Percentiles rank a stretch among this genome's conserved stretches.
phyloP scores from a whole-genome alignment of 495 filamentous ascomycete genomes.

The Aspergillus egyptiacus region DNA sequence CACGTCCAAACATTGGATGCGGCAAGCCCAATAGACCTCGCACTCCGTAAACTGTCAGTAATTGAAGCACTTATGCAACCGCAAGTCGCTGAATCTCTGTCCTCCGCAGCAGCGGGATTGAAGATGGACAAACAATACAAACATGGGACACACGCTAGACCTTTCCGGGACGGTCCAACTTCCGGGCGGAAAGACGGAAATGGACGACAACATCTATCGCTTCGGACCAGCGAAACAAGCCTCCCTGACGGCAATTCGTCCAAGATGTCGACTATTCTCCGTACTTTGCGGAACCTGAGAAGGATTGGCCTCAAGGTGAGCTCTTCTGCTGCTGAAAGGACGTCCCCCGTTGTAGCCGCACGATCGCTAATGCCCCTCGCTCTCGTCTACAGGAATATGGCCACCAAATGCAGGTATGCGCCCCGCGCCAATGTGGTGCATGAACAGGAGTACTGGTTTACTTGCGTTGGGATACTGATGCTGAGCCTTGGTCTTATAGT shows the following conservation, averaged over 20 bases:
- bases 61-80: background rate
- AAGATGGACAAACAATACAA: conserved; percentile 37
- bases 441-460: conserved; percentile 7
- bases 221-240: conserved; percentile 8
- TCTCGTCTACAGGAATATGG: conserved; percentile 60
- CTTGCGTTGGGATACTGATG: conserved; percentile 21
- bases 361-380: conserved; percentile 28
- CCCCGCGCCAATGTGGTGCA: conserved; percentile 11
- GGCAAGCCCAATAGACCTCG: background rate
- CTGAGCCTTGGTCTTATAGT: conserved; percentile 37
- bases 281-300: conserved; percentile 81
- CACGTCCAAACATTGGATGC: conserved; percentile 35
- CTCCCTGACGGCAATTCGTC: conserved; percentile 17
- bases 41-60: background rate
- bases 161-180: conserved; percentile 17
- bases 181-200: conserved; percentile 12
- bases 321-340: background rate
- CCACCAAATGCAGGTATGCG: conserved; percentile 84
- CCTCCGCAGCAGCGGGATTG: background rate
- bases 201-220: conserved; percentile 11
- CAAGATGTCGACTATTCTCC: conserved; percentile 84
- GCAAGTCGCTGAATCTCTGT: no score
- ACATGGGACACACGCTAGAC: conserved; percentile 26
- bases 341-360: background rate
- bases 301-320: conserved; percentile 80